These are phyloP conservation scores for Penicillium vulpinum DNA, from an alignment of 2,329 filamentous ascomycete species.

Conservation along the genomic window DNA sequence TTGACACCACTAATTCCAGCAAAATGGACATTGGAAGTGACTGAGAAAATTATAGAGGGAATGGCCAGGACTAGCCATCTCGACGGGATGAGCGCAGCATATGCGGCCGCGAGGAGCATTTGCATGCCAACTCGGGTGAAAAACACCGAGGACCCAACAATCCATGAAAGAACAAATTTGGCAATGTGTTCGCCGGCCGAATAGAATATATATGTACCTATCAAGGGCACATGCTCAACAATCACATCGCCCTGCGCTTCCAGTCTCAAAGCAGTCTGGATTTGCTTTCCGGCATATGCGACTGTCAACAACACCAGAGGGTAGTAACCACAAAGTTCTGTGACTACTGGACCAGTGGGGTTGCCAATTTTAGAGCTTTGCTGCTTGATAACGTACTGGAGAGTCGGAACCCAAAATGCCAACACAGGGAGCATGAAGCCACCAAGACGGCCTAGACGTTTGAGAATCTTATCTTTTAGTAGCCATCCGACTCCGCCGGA, in stretches of 20 bases:
- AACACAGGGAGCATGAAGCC: slow-evolving; percentile 66
- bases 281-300: slow-evolving; percentile 62
- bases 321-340: slow-evolving; percentile 71
- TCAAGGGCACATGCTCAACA: slow-evolving; percentile 64
- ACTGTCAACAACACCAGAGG: slow-evolving; percentile 66
- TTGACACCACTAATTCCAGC: slow-evolving; percentile 66
- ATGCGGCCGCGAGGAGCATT: slow-evolving; percentile 63
- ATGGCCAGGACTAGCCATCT: slow-evolving; percentile 65
- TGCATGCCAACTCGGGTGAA: slow-evolving; percentile 73
- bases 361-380: slow-evolving; percentile 67
- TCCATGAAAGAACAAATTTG: slow-evolving; percentile 43
- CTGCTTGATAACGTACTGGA: slow-evolving; percentile 71
- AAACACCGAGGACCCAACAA: slow-evolving; percentile 63
- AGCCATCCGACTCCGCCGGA: slow-evolving; percentile 73
- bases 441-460: slow-evolving; percentile 51
- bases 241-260: slow-evolving; percentile 57
- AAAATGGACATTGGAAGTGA: slow-evolving; percentile 72
- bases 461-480: slow-evolving; percentile 56
- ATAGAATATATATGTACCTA: slow-evolving; percentile 67
- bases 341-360: slow-evolving; percentile 70
- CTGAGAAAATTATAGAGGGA: slow-evolving; percentile 65
- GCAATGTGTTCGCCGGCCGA: slow-evolving; percentile 49
- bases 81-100: slow-evolving; percentile 67
- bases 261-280: slow-evolving; percentile 61
- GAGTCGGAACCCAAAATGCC: slow-evolving; percentile 70